Conservation (phyloP, 768 basidiomycete species). For the Kondoa malvinella region DNA sequence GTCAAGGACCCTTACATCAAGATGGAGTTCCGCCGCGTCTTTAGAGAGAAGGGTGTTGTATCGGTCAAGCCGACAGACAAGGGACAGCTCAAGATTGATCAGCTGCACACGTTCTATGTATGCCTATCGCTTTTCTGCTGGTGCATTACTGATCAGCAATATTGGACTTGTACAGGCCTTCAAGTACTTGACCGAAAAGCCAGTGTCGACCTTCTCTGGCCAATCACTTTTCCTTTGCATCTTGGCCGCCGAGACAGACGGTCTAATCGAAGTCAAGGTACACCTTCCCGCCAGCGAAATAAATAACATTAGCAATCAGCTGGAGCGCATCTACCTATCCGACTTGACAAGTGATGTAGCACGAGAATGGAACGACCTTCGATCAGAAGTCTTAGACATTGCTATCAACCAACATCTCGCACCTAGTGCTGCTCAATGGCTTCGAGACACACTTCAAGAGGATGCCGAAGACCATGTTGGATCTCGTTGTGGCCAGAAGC, state of each 20-base stretch:
- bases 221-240: slow-evolving; percentile 71
- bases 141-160: neutral
- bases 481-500: slow-evolving; percentile 45
- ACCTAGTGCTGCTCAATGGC: slow-evolving; percentile 71
- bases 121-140: slow-evolving; percentile 17
- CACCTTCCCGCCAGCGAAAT: slow-evolving; percentile 47
- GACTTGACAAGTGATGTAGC: slow-evolving; percentile 70
- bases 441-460: slow-evolving; percentile 68
- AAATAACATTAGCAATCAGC: slow-evolving; percentile 50
- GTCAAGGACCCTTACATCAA: slow-evolving; percentile 81
- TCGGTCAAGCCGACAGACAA: slow-evolving; percentile 74
- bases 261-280: slow-evolving; percentile 61
- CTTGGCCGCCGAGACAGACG: slow-evolving; percentile 73
- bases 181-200: slow-evolving; percentile 78
- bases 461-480: slow-evolving; percentile 77
- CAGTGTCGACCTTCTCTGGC: slow-evolving; percentile 37
- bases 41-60: slow-evolving; percentile 56
- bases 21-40: slow-evolving; percentile 54
- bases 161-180: slow-evolving; percentile 51
- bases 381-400: slow-evolving; percentile 58
- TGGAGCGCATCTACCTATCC: slow-evolving; percentile 68
- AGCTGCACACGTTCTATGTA: slow-evolving; percentile 38
- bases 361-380: slow-evolving; percentile 76
- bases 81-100: slow-evolving; percentile 42
- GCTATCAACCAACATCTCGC: slow-evolving; percentile 65